Evolutionary conservation across 2,329 filamentous ascomycete genomes (phyloP), one percentile per base, ranked within the genome.

Genomic region (Colletotrichum horii): DNA sequence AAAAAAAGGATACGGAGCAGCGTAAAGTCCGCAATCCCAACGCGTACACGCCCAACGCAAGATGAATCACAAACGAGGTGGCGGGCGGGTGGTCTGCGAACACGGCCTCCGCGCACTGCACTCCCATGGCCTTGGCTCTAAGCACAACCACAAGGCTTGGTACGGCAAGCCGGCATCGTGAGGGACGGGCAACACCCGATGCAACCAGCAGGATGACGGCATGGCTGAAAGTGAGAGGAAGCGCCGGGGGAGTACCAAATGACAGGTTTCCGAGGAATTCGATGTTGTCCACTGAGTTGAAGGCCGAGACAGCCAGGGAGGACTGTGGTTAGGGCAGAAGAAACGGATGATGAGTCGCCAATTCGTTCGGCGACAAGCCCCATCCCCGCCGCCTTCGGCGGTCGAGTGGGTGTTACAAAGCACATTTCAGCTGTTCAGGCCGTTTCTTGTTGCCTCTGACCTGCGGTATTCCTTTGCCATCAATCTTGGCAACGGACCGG

Each of bases 101-200:
- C 58, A 64, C 43, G 61, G 48, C 36, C 34, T 48, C 36, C n/a
- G 52, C 62, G 24, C 38, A n/a, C 32, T 30, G 28, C 56, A 60
- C 62, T 52, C 65, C 62, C 62, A 30, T 65, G 32, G 38, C 19
- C 43, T 74, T 67, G 55, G 64, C 70, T 56, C 56, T 66, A 15
- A 60, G 30, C 36, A 68, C 19, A 67, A 72, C 34, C 38, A 43
- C 43, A 73, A 68, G 62, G 26, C 73, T 75, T 75, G 73, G 70
- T 75, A 75, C 70, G 73, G 70, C 70, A 73, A 75, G 73, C 68
- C 73, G 73, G 73, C 73, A 68, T 71, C 62, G 22, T 66, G 73
- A 73, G 73, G 64, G 66, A 66, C 36, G 68, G 61, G 28, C 14
- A 24, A 56, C 61, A 58, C 64, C 62, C 64, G 62, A 62, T 58